phyloP scores from a whole-genome alignment of 441 rosid genomes.

The Corymbia citriodora region DNA sequence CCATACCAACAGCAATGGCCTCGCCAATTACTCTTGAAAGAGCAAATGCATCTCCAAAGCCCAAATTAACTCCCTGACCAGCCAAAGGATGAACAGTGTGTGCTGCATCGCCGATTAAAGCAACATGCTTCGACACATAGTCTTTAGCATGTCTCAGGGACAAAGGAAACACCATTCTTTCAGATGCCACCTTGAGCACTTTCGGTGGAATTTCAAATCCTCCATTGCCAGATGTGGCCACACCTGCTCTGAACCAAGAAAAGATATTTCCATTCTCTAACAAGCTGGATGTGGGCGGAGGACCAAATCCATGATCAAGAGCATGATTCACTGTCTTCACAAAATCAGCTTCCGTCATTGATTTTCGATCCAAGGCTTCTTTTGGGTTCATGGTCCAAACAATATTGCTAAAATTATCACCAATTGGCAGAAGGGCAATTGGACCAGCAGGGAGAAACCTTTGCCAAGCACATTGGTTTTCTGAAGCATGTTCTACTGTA shows the following conservation, averaged over 20 bases:
- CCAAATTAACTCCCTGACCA: constrained; percentile 97
- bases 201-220: constrained; percentile 76
- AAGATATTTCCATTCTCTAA: constrained; percentile 24
- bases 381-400: constrained; percentile 93
- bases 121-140: constrained; percentile 65
- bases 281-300: constrained; percentile 61
- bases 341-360: constrained; percentile 71
- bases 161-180: constrained; percentile 83
- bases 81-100: constrained; percentile 95
- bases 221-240: constrained; percentile 37
- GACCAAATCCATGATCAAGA: constrained; percentile 80
- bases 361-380: constrained; percentile 56
- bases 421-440: constrained; percentile 79
- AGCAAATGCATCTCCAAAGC: constrained; percentile 79
- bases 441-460: constrained; percentile 92
- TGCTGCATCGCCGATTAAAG: constrained; percentile 91
- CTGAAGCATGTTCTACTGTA: constrained; percentile 77
- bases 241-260: constrained; percentile 55
- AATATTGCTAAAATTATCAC: constrained; percentile 87
- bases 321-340: constrained; percentile 75
- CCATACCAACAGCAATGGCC: constrained; percentile 81
- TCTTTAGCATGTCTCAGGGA: constrained; percentile 73
- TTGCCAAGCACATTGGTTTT: constrained; percentile 85
- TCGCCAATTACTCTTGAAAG: constrained; percentile 70
- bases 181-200: constrained; percentile 72